Evolutionary conservation across 1,284 basidiomycete genomes (phyloP).

Genomic region (Rhodotorula sp.): DNA sequence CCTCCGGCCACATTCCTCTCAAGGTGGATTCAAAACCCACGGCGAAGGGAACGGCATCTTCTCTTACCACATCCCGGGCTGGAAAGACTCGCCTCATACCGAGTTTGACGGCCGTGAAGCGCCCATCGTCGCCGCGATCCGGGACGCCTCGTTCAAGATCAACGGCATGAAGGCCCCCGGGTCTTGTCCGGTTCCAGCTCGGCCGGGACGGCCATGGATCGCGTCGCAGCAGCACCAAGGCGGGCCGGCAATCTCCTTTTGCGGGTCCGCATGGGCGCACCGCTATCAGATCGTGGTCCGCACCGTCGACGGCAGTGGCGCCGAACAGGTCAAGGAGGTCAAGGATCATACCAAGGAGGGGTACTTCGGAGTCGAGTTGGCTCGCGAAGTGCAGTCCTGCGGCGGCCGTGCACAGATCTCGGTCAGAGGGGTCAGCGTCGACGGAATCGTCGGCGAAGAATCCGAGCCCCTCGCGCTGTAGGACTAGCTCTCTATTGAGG

Average conservation of each 20-base stretch:
- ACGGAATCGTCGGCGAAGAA: conserved; percentile 21
- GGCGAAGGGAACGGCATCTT: conserved; percentile 45
- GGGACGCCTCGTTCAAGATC: conserved; percentile 37
- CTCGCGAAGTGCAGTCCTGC: conserved; percentile 3
- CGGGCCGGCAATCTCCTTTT: conserved; percentile 14
- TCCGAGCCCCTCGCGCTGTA: conserved; percentile 16
- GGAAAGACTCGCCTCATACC: conserved; percentile 22
- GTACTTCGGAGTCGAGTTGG: conserved; percentile 15
- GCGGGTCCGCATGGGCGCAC: conserved; percentile 36
- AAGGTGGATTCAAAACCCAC: conserved; percentile 48
- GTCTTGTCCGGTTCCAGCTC: conserved; percentile 10
- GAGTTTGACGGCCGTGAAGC: conserved; percentile 42
- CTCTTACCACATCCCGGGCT: conserved; percentile 45
- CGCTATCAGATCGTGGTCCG: conserved; percentile 30
- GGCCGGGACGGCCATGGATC: conserved; percentile 21
- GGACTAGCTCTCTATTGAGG: too few species aligned
- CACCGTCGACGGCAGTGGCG: not conserved
- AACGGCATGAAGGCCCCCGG: conserved; percentile 11
- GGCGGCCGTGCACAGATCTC: conserved; percentile 7
- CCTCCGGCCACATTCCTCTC: conserved; percentile 43
- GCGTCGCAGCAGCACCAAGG: not conserved
- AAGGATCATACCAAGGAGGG: conserved; percentile 39
- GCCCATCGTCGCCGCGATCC: conserved; percentile 39
- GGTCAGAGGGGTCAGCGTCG: conserved; percentile 27
- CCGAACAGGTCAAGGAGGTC: conserved; percentile 6